Conservation (phyloP, 1,139 yeast genomes). For the Pichia sp. region DNA sequence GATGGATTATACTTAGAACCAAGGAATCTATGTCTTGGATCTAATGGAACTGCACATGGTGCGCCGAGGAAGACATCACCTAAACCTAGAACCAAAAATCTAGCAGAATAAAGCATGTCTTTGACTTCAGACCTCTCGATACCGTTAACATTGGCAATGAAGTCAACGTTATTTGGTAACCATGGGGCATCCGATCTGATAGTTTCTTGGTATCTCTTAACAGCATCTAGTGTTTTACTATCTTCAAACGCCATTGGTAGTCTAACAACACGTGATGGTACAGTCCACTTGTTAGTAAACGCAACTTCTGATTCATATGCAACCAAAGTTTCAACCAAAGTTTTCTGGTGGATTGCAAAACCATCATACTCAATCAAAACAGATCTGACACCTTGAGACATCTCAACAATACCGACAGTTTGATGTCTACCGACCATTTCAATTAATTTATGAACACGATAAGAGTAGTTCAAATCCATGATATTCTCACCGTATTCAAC, state of each 20-base stretch:
- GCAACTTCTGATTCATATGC: slow-evolving; percentile 72
- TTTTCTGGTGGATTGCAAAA: slow-evolving; percentile 51
- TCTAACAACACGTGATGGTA: slow-evolving; percentile 73
- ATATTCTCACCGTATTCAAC: slow-evolving; percentile 89
- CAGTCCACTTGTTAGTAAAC: slow-evolving; percentile 76
- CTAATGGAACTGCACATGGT: slow-evolving; percentile 97
- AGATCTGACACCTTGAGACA: slow-evolving; percentile 96
- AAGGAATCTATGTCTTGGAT: slow-evolving; percentile 87
- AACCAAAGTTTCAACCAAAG: slow-evolving; percentile 58
- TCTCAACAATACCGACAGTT: slow-evolving; percentile 79
- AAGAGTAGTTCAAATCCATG: slow-evolving; percentile 79
- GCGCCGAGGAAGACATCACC: slow-evolving; percentile 98
- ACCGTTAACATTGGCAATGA: slow-evolving; percentile 83
- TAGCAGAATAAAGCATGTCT: slow-evolving; percentile 81
- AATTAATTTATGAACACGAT: slow-evolving; percentile 79
- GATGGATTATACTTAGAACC: slow-evolving; percentile 97
- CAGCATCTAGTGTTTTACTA: slow-evolving; percentile 80
- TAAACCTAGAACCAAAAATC: slow-evolving; percentile 86
- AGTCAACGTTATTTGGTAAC: slow-evolving; percentile 96
- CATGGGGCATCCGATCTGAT: slow-evolving; percentile 92
- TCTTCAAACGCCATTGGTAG: slow-evolving; percentile 98
- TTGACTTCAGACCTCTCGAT: slow-evolving; percentile 70
- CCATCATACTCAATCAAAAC: slow-evolving; percentile 82
- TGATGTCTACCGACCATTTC: slow-evolving; percentile 62
- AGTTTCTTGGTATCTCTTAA: slow-evolving; percentile 85